Evolutionary conservation across 1,139 yeast species (phyloP).

Genomic region (Pichia sp.): DNA sequence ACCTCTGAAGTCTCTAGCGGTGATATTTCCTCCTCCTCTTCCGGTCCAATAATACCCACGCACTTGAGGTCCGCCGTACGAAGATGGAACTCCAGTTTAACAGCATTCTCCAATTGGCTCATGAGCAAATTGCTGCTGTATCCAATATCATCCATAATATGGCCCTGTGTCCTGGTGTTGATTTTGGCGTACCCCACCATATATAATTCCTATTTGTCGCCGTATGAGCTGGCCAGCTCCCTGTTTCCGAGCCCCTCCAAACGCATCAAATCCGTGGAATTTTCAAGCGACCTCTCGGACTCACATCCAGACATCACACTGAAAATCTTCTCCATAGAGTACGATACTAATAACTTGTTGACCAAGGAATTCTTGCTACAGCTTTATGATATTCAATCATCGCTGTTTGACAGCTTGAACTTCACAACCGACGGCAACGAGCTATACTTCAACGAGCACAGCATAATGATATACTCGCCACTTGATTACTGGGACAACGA

Average conservation of each 20-base stretch:
- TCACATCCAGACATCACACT: slow-evolving; percentile 24
- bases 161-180: slow-evolving; percentile 48
- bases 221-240: slow-evolving; percentile 17
- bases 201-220: slow-evolving; percentile 30
- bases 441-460: background rate
- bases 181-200: slow-evolving; percentile 50
- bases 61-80: background rate
- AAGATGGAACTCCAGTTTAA: slow-evolving; percentile 2
- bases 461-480: slow-evolving; percentile 35
- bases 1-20: too few species aligned
- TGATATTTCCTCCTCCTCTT: background rate
- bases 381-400: slow-evolving; percentile 31
- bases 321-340: slow-evolving; percentile 12
- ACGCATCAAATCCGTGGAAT: slow-evolving; percentile 16
- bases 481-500: slow-evolving; percentile 36
- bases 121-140: slow-evolving; percentile 33
- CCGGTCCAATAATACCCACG: background rate
- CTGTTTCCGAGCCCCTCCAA: slow-evolving; percentile 13
- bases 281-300: background rate
- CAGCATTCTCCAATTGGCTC: slow-evolving; percentile 15
- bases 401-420: slow-evolving; percentile 25
- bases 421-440: slow-evolving; percentile 3
- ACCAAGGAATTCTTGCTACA: slow-evolving; percentile 33
- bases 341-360: slow-evolving; percentile 25
- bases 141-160: slow-evolving; percentile 43